These are phyloP conservation scores for Aspergillus sp. DNA, from an alignment of 2,329 filamentous ascomycete species.

Conservation along the genomic window DNA sequence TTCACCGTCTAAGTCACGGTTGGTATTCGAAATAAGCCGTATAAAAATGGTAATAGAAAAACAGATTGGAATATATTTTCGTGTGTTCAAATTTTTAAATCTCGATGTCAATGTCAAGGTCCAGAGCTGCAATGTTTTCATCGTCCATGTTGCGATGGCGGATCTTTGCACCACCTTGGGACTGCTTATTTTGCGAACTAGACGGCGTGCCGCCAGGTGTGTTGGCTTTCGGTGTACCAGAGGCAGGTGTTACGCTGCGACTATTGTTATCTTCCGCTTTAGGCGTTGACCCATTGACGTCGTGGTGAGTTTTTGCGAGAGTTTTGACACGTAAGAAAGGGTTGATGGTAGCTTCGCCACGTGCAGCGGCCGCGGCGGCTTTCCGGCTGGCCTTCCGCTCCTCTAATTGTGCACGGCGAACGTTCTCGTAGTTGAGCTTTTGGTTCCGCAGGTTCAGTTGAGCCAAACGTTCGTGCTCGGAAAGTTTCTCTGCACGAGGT, in stretches of 20 bases:
- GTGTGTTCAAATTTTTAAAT: constrained; percentile 52
- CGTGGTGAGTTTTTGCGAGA: constrained; percentile 66
- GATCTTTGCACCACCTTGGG: constrained; percentile 64
- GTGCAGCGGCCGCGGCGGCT: constrained; percentile 60
- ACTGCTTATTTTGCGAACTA: constrained; percentile 32
- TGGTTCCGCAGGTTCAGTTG: constrained; percentile 83
- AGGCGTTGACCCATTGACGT: constrained; percentile 40
- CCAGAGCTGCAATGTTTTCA: constrained; percentile 85
- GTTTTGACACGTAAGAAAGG: constrained; percentile 63
- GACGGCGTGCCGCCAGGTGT: constrained; percentile 49
- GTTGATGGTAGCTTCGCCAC: constrained; percentile 60
- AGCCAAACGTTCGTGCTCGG: constrained; percentile 78
- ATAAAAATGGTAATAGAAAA: not conserved
- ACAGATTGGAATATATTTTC: not conserved
- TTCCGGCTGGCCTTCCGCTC: constrained; percentile 68
- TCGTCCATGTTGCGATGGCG: constrained; percentile 80
- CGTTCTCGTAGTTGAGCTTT: constrained; percentile 77
- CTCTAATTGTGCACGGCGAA: constrained; percentile 85
- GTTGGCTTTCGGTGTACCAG: constrained; percentile 51
- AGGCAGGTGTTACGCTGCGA: constrained; percentile 49
- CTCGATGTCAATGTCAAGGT: constrained; percentile 89
- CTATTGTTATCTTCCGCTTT: constrained; percentile 38
- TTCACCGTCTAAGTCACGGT: not conserved
- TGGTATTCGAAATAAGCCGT: constrained; percentile 1
- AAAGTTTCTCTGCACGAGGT: constrained; percentile 53